A percentile compares a stretch with the other conserved stretches of the same genome.
Evolutionary conservation across 345 rosid species (phyloP).

Genomic region (Corchorus olitorius): DNA sequence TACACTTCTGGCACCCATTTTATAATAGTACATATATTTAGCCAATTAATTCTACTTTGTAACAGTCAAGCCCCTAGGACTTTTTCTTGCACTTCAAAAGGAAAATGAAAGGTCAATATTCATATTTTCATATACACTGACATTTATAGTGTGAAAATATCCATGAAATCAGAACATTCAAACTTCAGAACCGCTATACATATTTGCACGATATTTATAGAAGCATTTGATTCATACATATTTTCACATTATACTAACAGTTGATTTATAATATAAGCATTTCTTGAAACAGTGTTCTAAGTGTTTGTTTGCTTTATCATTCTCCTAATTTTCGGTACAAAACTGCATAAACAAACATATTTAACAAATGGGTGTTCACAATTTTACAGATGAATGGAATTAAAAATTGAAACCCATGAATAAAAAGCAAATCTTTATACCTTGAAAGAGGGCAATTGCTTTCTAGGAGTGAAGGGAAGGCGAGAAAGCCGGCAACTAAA

Average conservation of each 20-base stretch:
- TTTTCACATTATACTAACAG: neutral
- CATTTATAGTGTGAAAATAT: too few species aligned
- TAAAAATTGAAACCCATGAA: neutral
- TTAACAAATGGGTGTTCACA: conserved; percentile 2
- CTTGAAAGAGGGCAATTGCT: conserved; percentile 14
- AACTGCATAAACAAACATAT: neutral
- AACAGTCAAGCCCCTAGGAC: too few species aligned
- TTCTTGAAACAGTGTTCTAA: neutral
- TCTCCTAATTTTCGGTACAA: neutral
- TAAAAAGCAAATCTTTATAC: neutral
- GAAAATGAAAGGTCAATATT: too few species aligned
- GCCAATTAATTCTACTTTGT: too few species aligned
- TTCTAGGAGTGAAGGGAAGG: neutral
- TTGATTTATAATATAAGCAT: neutral
- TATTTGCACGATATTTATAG: neutral
- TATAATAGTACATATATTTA: too few species aligned
- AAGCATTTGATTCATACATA: too few species aligned
- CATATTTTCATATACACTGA: too few species aligned
- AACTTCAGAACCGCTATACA: neutral
- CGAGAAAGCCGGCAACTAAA: conserved; percentile 1
- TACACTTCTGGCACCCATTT: too few species aligned
- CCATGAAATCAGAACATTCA: neutral
- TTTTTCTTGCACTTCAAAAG: too few species aligned
- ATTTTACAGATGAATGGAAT: neutral
- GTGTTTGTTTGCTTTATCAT: neutral